These are phyloP conservation scores for Wickerhamomyces bisporus DNA, from an alignment of 805 yeast species.

Conservation along the genomic window DNA sequence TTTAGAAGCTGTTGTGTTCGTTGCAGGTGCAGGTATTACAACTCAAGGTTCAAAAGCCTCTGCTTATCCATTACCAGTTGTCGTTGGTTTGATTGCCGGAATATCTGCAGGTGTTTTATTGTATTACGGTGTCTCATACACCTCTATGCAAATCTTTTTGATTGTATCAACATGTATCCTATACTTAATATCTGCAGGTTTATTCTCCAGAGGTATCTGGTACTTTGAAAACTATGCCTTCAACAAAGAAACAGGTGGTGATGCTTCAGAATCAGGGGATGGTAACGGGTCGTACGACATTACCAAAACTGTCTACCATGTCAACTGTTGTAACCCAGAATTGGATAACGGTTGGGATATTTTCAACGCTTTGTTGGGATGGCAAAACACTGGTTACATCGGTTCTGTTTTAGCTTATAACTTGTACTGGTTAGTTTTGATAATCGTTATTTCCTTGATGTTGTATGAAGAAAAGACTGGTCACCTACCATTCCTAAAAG, in stretches of 20 bases:
- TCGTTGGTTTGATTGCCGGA: conserved; percentile 83
- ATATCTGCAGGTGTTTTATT: conserved; percentile 61
- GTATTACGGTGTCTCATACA: conserved; percentile 75
- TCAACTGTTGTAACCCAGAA: conserved; percentile 95
- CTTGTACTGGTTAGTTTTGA: conserved; percentile 76
- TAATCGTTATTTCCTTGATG: conserved; percentile 53
- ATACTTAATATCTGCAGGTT: conserved; percentile 86
- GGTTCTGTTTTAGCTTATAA: conserved; percentile 90
- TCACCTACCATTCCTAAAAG: conserved; percentile 66
- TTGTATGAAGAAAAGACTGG: conserved; percentile 80
- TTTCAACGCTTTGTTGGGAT: conserved; percentile 88
- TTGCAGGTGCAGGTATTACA: conserved; percentile 88
- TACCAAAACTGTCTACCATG: conserved; percentile 82
- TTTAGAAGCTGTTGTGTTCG: conserved; percentile 91
- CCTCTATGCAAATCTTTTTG: conserved; percentile 85
- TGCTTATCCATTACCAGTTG: conserved; percentile 91
- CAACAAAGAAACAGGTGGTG: conserved; percentile 78
- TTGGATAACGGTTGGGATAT: conserved; percentile 94
- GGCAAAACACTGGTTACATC: conserved; percentile 96
- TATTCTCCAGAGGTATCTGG: conserved; percentile 93
- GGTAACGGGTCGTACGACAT: conserved; percentile 96
- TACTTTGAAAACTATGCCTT: conserved; percentile 68
- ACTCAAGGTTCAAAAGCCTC: conserved; percentile 46
- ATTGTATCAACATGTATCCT: conserved; percentile 83
- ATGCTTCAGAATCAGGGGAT: conserved; percentile 85